Conservation (phyloP, 2,329 filamentous ascomycete genomes). For the Beauveria sp. region DNA sequence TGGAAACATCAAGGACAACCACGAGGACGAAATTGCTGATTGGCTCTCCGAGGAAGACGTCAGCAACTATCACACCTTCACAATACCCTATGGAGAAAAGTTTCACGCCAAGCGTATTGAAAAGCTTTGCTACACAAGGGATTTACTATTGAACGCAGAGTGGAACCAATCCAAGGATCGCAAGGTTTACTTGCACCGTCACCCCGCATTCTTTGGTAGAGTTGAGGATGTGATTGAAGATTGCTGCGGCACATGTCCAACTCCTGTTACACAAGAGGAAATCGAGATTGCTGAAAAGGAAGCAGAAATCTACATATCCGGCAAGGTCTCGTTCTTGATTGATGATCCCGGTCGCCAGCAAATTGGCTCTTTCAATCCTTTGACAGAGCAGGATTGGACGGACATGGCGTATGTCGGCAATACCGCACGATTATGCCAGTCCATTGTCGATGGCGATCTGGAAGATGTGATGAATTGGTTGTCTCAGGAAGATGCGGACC, state of each 20-base stretch:
- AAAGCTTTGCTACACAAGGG: slow-evolving; percentile 72
- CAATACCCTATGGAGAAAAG: slow-evolving; percentile 56
- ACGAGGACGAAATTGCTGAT: slow-evolving; percentile 76
- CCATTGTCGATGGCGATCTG: slow-evolving; percentile 67
- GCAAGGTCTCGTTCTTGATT: slow-evolving; percentile 64
- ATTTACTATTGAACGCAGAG: slow-evolving; percentile 79
- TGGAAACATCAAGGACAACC: slow-evolving; percentile 69
- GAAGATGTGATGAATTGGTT: slow-evolving; percentile 66
- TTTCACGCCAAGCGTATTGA: slow-evolving; percentile 67
- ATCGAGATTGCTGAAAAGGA: slow-evolving; percentile 64
- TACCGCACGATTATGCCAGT: slow-evolving; percentile 68
- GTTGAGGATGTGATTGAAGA: slow-evolving; percentile 68
- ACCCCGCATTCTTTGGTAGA: slow-evolving; percentile 77
- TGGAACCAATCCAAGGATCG: slow-evolving; percentile 71
- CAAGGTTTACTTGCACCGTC: slow-evolving; percentile 71
- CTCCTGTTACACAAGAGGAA: slow-evolving; percentile 62
- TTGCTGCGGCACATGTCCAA: slow-evolving; percentile 74
- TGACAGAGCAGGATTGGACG: slow-evolving; percentile 79
- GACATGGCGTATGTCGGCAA: slow-evolving; percentile 86
- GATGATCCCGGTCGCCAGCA: slow-evolving; percentile 75
- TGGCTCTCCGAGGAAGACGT: slow-evolving; percentile 73
- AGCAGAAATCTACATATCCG: slow-evolving; percentile 67
- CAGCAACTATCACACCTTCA: slow-evolving; percentile 73
- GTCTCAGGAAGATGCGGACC: slow-evolving; percentile 57
- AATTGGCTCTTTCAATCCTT: slow-evolving; percentile 66